Conservation (phyloP, 1,284 basidiomycete genomes). For the Leccinum subfulvum region DNA sequence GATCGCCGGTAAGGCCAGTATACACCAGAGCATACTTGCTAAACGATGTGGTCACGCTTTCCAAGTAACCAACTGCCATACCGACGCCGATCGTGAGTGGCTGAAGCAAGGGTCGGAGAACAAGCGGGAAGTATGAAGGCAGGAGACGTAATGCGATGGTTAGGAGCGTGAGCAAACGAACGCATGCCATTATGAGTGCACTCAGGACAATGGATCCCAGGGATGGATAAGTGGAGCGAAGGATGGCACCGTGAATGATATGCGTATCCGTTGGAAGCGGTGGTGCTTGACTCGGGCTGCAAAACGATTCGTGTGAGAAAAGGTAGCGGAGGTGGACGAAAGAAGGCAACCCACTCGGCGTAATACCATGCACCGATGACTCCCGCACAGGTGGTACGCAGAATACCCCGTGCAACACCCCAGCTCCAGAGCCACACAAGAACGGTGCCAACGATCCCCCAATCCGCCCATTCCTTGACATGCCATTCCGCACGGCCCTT, state of each 20-base stretch:
- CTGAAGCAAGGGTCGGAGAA: conserved; percentile 40
- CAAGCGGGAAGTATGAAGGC: conserved; percentile 53
- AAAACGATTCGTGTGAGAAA: conserved; percentile 3
- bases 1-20: conserved; percentile 81
- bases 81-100: conserved; percentile 40
- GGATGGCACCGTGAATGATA: conserved; percentile 74
- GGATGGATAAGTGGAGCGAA: conserved; percentile 78
- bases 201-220: conserved; percentile 79
- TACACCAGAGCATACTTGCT: conserved; percentile 85
- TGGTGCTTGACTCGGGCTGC: conserved; percentile 48
- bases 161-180: conserved; percentile 55
- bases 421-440: conserved; percentile 88
- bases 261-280: conserved; percentile 61
- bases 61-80: conserved; percentile 54
- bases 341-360: conserved; percentile 54
- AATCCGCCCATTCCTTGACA: conserved; percentile 77
- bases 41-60: conserved; percentile 68
- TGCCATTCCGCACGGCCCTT: conserved; percentile 61
- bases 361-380: conserved; percentile 95
- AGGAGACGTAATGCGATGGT: conserved; percentile 51
- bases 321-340: background rate
- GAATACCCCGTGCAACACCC: conserved; percentile 80
- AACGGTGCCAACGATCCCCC: conserved; percentile 71
- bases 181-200: conserved; percentile 70
- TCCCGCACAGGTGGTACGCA: conserved; percentile 77